Percentiles rank a stretch among this genome's conserved stretches.
Evolutionary conservation across 257 asterid genomes (phyloP).

Genomic region (Solanum bulbocastanum): DNA sequence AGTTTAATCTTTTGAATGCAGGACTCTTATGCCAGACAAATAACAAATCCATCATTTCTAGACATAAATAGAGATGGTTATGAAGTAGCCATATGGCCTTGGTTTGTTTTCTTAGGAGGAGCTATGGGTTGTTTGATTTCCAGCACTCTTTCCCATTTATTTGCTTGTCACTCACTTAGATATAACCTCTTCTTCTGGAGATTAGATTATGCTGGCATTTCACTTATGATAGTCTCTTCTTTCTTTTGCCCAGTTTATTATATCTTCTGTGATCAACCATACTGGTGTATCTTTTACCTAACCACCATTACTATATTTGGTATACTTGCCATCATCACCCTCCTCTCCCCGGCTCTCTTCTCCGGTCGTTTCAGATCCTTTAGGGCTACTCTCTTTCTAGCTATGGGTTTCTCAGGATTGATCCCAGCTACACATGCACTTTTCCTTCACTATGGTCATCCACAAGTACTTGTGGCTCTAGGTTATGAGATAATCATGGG

Average conservation of each 20-base stretch:
- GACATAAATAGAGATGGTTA: slow-evolving; percentile 10
- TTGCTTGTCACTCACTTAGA: slow-evolving; percentile 80
- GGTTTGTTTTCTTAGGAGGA: slow-evolving; percentile 84
- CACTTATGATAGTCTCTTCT: slow-evolving; percentile 79
- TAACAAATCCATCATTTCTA: slow-evolving; percentile 25
- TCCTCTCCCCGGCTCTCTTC: slow-evolving; percentile 62
- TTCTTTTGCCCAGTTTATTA: slow-evolving; percentile 83
- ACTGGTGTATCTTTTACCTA: slow-evolving; percentile 51
- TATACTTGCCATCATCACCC: slow-evolving; percentile 40
- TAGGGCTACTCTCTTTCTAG: slow-evolving; percentile 60
- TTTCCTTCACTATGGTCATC: slow-evolving; percentile 40
- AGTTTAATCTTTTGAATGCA: slow-evolving; percentile 17
- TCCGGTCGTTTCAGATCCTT: slow-evolving; percentile 49
- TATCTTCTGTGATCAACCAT: slow-evolving; percentile 50
- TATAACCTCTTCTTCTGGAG: slow-evolving; percentile 86
- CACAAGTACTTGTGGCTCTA: slow-evolving; percentile 38
- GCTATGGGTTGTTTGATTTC: slow-evolving; percentile 71
- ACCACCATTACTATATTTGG: slow-evolving; percentile 50
- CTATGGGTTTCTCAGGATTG: slow-evolving; percentile 84
- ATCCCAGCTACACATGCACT: slow-evolving; percentile 80
- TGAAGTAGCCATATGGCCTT: slow-evolving; percentile 68
- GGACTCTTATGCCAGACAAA: slow-evolving; percentile 36
- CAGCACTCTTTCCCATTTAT: slow-evolving; percentile 73
- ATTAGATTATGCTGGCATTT: slow-evolving; percentile 78
- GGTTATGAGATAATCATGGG: slow-evolving; percentile 74